Base-by-base conservation (phyloP, 306 rosid genomes). In the Styphnolobium japonicum region DNA sequence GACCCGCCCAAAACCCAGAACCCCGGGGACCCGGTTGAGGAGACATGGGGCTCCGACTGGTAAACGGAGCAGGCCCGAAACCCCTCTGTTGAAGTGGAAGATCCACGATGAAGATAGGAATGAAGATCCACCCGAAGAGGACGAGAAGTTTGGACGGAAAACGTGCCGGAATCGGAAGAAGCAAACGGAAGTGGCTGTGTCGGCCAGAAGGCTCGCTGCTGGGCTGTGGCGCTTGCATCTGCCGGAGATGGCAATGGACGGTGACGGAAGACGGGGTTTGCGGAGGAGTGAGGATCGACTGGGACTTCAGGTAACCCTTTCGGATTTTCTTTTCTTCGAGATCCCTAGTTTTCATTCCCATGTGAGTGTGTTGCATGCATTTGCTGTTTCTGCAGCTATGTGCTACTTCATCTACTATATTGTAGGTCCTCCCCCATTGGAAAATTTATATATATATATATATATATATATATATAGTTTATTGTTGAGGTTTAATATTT, bases 171-270 rank as follows among this genome's bases (percentile, higher is more conserved):
- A 76, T 65, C 84, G 84, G 68, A 86, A 84, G 69, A 82, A 63
- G 34, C 74, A 29, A 65, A 71, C 68, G 56, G 92, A 86, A 8
- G 83, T 14, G 2, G 45, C 34, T 25, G 72, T 91, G 58, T 94
- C 98, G 27, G 95, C 91, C 0, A 78, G 98, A 82, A 94, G 89
- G 84, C 95, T 94, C 23, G 97, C 97, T 27, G 97, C 97, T 1
- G 97, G 97, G 0, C 72, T 94, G 0, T 94, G 97, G 97, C 79
- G 97, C 89, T 48, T 92, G 73, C 98, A 91, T 82, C 67, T 56
- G 61, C 97, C 97, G 88, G 93, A 88, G 79, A 79, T 63, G 34
- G 76, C 43, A 0, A n/a, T 80, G 39, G 84, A 22, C 18, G 58
- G 39, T 25, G 19, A 27, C 12, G 46, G 46, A 42, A 42, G 12